Base-by-base conservation (phyloP, 306 rosid genomes). In the Mucuna pruriens region DNA sequence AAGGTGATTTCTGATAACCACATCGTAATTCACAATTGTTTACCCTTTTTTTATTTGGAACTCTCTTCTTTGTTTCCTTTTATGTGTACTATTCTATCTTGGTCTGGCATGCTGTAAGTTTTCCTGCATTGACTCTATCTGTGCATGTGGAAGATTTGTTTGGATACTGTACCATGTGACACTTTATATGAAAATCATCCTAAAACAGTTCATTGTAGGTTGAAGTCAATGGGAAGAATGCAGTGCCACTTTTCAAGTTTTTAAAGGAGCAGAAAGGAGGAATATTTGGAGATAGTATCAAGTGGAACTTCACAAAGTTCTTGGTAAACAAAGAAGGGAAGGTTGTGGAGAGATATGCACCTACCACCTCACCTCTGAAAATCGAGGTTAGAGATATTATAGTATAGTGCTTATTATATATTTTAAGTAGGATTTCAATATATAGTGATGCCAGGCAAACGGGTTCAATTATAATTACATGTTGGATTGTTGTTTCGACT, bases 231-330 rank as follows among this genome's bases (percentile, higher is more conserved):
- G 98, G 97, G 48, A 92, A 94, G 86, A 82, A 91, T 40, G 90
- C 88, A 34, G 87, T 85, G 0, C 97, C 96, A 22, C 80, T 94
- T 71, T 94, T 86, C 83, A 90, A 88, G 85, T 94, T 86, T 85
- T 79, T 94, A 71, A 94, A 94, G 80, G 74, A 77, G 4, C 84
- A 89, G 87, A 88, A 92, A 77, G 91, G 93, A 0, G 98, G 98
- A 25, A 48, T 94, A 82, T 90, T 92, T 80, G 97, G 97, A 66
- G 95, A 86, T 79, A 91, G 92, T 76, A 87, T 94, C 87, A 92
- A 94, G 79, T 94, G 98, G 98, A 94, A 92, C 93, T 94, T 94
- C 89, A 89, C 98, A 17, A 94, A 94, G 90, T 92, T 94, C 90
- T 82, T 94, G 36, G 87, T 91, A 7, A 87, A 84, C 87, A 94